Percentiles rank a stretch among this genome's conserved stretches.
phyloP scores from a whole-genome alignment of 805 yeast species.

The Kuraishia hungarica region DNA sequence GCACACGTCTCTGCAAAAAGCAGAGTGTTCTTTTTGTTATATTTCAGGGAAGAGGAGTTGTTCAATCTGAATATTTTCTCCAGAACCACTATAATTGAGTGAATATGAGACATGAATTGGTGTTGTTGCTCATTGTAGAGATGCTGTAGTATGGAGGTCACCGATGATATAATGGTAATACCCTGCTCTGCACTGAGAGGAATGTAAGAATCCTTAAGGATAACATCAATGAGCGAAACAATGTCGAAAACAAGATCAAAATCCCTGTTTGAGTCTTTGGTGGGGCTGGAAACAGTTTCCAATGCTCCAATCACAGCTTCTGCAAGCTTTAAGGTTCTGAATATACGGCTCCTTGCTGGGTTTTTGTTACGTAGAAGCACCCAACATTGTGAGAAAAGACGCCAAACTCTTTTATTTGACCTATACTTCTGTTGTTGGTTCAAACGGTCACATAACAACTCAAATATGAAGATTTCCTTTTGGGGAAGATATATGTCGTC shows the following conservation, averaged over 20 bases:
- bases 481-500: slow-evolving; percentile 41
- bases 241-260: slow-evolving; percentile 13
- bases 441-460: slow-evolving; percentile 51
- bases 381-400: slow-evolving; percentile 30
- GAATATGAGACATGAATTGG: slow-evolving; percentile 5
- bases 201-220: slow-evolving; percentile 9
- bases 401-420: slow-evolving; percentile 38
- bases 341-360: slow-evolving; percentile 28
- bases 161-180: slow-evolving; percentile 10
- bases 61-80: slow-evolving; percentile 12
- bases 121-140: not conserved
- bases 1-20: slow-evolving; percentile 17
- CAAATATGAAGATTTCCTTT: slow-evolving; percentile 43
- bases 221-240: slow-evolving; percentile 8
- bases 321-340: slow-evolving; percentile 33
- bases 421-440: slow-evolving; percentile 33
- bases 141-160: not conserved
- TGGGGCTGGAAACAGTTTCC: slow-evolving; percentile 8
- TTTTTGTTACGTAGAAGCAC: slow-evolving; percentile 7
- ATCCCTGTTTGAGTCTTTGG: slow-evolving; percentile 12
- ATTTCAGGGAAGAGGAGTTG: slow-evolving; percentile 14
- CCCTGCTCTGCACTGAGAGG: slow-evolving; percentile 18
- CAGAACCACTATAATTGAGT: slow-evolving; percentile 1
- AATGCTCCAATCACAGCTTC: slow-evolving; percentile 24
- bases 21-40: slow-evolving; percentile 16